A percentile compares a stretch with the other conserved stretches of the same genome.
Evolutionary conservation across 148 eudicot species (phyloP).

Genomic region (Fagopyrum tataricum): DNA sequence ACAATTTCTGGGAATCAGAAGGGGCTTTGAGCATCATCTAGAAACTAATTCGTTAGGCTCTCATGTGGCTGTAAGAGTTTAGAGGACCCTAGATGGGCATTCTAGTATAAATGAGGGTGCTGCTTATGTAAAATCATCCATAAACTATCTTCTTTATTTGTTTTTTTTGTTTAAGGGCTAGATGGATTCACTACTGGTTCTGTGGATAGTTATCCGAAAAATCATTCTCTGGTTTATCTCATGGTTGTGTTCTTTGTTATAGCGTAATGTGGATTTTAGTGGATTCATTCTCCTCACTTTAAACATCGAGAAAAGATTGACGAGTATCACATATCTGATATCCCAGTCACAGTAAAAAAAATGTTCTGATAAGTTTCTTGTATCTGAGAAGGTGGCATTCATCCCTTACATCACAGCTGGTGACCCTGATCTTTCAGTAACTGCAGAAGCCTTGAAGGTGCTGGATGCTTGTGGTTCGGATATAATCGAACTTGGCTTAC

Average conservation of each 20-base stretch:
- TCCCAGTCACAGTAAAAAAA: neutral
- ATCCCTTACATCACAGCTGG: conserved; percentile 91
- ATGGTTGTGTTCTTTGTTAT: too few species aligned
- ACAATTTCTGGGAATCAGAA: neutral
- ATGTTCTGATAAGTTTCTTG: conserved; percentile 19
- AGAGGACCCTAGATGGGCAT: too few species aligned
- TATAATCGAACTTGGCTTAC: conserved; percentile 86
- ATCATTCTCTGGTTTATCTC: neutral
- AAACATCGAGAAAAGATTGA: neutral
- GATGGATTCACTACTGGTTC: too few species aligned
- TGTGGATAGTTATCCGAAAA: too few species aligned
- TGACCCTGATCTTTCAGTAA: conserved; percentile 90
- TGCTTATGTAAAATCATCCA: too few species aligned
- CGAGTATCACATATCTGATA: neutral
- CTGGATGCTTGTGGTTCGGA: conserved; percentile 84
- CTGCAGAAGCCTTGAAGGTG: conserved; percentile 76
- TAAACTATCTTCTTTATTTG: too few species aligned
- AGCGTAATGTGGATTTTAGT: neutral
- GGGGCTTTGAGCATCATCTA: neutral
- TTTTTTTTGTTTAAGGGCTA: too few species aligned
- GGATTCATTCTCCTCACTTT: neutral
- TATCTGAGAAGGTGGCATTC: conserved; percentile 55
- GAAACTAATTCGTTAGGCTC: too few species aligned
- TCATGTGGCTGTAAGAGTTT: too few species aligned
- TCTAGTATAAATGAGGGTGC: too few species aligned